A percentile compares a stretch with the other conserved stretches of the same genome.
These are phyloP conservation scores for Inosperma sp. DNA, from an alignment of 768 basidiomycete species.

Conservation along the genomic window DNA sequence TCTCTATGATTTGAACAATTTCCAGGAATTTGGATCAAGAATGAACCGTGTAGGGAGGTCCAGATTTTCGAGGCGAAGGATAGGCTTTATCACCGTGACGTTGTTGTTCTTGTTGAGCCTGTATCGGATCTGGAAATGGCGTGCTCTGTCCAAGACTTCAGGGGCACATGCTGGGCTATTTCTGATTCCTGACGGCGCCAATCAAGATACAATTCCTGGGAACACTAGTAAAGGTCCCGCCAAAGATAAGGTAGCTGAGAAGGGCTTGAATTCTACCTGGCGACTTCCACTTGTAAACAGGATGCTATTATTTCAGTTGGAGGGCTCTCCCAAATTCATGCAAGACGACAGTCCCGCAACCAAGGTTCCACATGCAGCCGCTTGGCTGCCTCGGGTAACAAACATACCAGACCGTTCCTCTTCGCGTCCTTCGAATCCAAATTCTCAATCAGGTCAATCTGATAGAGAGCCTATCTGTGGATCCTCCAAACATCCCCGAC, in stretches of 20 bases:
- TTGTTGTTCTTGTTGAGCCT: background rate
- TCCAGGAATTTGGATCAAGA: background rate
- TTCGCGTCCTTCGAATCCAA: background rate
- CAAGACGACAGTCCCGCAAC: slow-evolving; percentile 10
- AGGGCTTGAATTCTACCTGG: slow-evolving; percentile 3
- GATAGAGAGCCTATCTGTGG: slow-evolving; percentile 9
- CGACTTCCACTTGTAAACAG: slow-evolving; percentile 20
- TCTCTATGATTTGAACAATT: background rate
- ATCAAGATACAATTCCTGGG: too few relatives aligned
- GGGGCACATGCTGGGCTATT: background rate
- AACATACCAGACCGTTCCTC: background rate
- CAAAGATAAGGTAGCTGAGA: background rate
- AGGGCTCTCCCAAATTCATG: slow-evolving; percentile 15
- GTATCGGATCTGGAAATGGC: background rate
- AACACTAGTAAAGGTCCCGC: background rate
- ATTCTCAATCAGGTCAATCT: background rate
- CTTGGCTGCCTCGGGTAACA: background rate
- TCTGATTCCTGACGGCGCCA: background rate
- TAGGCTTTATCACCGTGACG: background rate
- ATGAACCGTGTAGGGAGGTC: background rate
- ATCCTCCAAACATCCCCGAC: slow-evolving; percentile 13
- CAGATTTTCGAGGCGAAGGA: background rate
- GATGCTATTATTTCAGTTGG: slow-evolving; percentile 15
- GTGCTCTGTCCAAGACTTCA: too few relatives aligned
- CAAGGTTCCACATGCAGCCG: background rate